These are phyloP conservation scores for Botryotinia calthae DNA, from an alignment of 2,329 filamentous ascomycete genomes.

Conservation along the genomic window DNA sequence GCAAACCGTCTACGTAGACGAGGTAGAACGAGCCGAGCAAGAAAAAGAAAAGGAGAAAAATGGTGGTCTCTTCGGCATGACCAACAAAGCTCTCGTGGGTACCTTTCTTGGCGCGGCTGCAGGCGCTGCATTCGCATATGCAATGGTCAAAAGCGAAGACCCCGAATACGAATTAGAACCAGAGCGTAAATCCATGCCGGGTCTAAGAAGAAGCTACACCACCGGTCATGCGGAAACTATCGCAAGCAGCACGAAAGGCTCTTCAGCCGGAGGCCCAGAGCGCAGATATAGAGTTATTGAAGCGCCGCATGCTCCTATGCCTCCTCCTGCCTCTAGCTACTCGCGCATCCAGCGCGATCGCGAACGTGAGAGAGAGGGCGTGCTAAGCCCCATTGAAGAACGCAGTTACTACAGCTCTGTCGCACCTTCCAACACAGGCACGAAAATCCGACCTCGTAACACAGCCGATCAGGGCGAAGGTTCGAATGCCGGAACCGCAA, in stretches of 20 bases:
- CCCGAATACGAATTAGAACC: constrained; percentile 22
- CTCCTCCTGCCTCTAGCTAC: constrained; percentile 11
- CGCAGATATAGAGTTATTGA: constrained; percentile 17
- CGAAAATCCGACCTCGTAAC: constrained; percentile 1
- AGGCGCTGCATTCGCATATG: constrained; percentile 73
- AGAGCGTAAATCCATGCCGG: not conserved
- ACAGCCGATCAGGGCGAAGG: not conserved
- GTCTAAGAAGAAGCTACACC: constrained; percentile 13
- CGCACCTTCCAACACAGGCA: not conserved
- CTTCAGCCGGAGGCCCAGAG: not conserved
- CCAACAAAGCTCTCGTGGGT: constrained; percentile 66
- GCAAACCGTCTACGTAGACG: constrained; percentile 20
- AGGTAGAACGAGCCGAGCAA: constrained; percentile 23
- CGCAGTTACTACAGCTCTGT: constrained; percentile 12
- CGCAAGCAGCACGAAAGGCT: constrained; percentile 4
- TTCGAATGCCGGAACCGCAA: constrained; percentile 8
- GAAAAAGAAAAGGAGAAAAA: constrained; percentile 17
- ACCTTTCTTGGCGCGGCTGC: constrained; percentile 77
- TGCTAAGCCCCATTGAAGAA: constrained; percentile 2
- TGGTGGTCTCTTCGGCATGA: constrained; percentile 41
- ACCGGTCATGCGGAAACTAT: constrained; percentile 13
- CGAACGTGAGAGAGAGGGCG: constrained; percentile 16
- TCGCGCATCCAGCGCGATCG: constrained; percentile 8
- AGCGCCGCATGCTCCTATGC: constrained; percentile 12
- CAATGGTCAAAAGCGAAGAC: constrained; percentile 61